phyloP scores from a whole-genome alignment of 2,329 filamentous ascomycete species.

The Phyllosticta citrichinensis region DNA sequence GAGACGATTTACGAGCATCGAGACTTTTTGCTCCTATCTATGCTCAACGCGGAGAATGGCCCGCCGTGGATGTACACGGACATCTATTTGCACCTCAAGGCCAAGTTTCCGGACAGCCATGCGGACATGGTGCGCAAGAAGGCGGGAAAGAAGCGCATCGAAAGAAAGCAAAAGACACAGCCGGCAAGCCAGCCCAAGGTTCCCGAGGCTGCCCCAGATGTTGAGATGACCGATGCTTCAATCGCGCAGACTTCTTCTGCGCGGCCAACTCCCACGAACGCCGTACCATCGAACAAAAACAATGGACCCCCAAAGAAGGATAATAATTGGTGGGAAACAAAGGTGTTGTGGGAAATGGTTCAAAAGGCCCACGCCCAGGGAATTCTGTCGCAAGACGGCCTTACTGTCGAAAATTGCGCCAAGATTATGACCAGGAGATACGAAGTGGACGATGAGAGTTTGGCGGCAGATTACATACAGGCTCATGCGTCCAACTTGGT shows the following conservation, averaged over 20 bases:
- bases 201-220: background rate
- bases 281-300: background rate
- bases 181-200: background rate
- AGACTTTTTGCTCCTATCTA: conserved; percentile 36
- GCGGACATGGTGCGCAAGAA: conserved; percentile 16
- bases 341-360: conserved; percentile 30
- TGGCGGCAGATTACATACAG: conserved; percentile 23
- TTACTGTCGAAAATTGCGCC: conserved; percentile 24
- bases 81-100: conserved; percentile 32
- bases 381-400: conserved; percentile 19
- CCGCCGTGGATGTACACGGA: conserved; percentile 34
- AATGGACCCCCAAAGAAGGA: conserved; percentile 23
- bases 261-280: background rate
- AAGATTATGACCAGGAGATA: conserved; percentile 26
- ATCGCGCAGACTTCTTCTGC: background rate
- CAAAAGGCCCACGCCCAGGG: conserved; percentile 27
- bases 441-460: conserved; percentile 25
- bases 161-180: background rate
- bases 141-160: conserved; percentile 9
- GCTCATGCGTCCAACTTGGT: conserved; percentile 28
- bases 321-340: conserved; percentile 30
- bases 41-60: conserved; percentile 30
- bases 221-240: background rate
- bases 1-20: conserved; percentile 26
- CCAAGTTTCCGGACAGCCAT: conserved; percentile 24